Evolutionary conservation across 192 early-diverging fungal genomes (phyloP), one percentile per base, ranked within the genome.

Genomic region (Podila clonocystis): DNA sequence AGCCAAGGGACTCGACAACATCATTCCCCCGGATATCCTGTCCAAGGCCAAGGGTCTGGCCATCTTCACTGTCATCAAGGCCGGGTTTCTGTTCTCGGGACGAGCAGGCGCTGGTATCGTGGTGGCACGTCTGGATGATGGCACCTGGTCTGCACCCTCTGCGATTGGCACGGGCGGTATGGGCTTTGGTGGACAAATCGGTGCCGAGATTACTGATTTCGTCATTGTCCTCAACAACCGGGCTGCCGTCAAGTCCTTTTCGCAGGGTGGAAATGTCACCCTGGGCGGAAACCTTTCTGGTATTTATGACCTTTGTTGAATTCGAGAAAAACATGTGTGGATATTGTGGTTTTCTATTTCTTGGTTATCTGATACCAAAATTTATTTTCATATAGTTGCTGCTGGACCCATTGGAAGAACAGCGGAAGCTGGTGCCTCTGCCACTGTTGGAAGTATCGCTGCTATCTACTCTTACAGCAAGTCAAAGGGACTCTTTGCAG

Each of bases 381-480:
- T 45, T 45, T 45, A 12, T 55, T 55, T 62, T 41, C 36, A 31
- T 55, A 9, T 73, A 82, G 94, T 96, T 29, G 93, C 95, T 41
- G 96, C 96, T 49, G 96, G 96, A 17, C 94, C 94, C 13, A 89
- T 92, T 68, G 96, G 97, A 33, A 86, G 96, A 70, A 90, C 88
- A 36, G 94, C 94, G 9, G 97, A 98, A 82, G 94, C 93, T 15
- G 92, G 90, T 49, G 95, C 91, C 8, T 89, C 94, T 11, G 87
- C 86, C 29, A 84, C 78, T 15, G 67, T 90, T n/a, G 83, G 89
- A 52, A 91, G 94, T 57, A 72, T 95, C 20, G 94, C 97, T 11
- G 94, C 97, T 19, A 93, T 97, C 41, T 95, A 95, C 73, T 96
- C 95, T 41, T 99, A 99, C 82, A 87, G 93, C 75, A 95, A 97